These are phyloP conservation scores for Carallia brachiata DNA, from an alignment of 345 rosid species.

Conservation along the genomic window DNA sequence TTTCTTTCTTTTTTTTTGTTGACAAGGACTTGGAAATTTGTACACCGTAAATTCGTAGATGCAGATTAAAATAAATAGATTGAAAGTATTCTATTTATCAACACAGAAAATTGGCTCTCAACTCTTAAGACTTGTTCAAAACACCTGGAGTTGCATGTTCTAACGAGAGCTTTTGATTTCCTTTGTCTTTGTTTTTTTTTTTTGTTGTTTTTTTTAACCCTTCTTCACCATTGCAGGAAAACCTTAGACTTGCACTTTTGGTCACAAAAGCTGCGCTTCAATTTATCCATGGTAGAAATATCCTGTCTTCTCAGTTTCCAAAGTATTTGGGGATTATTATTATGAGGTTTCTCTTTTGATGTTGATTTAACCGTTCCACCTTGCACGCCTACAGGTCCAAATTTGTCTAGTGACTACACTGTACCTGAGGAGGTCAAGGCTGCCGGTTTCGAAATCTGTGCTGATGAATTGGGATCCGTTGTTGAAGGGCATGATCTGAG, in stretches of 20 bases:
- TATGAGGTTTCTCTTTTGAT: constrained; percentile 5
- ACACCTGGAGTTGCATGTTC: no score
- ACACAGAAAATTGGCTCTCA: neutral
- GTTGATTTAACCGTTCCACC: constrained; percentile 17
- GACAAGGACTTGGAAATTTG: neutral
- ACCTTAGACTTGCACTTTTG: constrained; percentile 77
- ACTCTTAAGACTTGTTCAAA: neutral
- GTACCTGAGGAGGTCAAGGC: constrained; percentile 69
- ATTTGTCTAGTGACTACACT: constrained; percentile 58
- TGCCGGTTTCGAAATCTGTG: constrained; percentile 82
- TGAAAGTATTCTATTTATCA: neutral
- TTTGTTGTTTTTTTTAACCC: constrained; percentile 3
- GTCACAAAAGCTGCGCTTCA: constrained; percentile 97
- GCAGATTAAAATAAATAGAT: neutral
- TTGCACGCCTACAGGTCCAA: constrained; percentile 49
- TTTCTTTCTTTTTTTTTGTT: neutral
- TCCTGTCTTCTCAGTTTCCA: neutral
- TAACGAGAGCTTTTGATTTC: neutral
- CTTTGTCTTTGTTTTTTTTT: constrained; percentile 13
- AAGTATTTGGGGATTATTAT: neutral
- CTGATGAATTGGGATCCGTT: constrained; percentile 81
- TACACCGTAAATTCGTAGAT: no score
- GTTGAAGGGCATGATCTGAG: constrained; percentile 84
- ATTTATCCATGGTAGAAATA: constrained; percentile 65
- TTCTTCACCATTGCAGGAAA: constrained; percentile 48